These are phyloP conservation scores for Erysimum cheiri DNA, from an alignment of 441 rosid species.

Conservation along the genomic window DNA sequence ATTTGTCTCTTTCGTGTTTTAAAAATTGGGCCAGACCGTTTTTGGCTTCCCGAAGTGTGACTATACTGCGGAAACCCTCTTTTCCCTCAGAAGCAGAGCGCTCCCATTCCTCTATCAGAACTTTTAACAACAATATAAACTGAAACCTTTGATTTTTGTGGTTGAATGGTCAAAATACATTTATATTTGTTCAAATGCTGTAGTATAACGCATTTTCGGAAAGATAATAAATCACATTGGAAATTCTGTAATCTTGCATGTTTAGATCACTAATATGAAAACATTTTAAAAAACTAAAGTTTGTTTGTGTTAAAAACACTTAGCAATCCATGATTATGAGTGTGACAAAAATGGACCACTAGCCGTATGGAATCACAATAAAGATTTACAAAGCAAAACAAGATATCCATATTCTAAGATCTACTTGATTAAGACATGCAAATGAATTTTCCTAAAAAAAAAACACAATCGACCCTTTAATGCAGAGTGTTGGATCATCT, in stretches of 20 bases:
- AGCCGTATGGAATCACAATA: conserved; percentile 2
- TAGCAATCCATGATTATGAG: conserved; percentile 3
- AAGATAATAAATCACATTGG: background rate
- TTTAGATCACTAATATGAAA: background rate
- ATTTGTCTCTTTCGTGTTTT: conserved; percentile 44
- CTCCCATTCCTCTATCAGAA: conserved; percentile 29
- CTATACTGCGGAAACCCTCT: conserved; percentile 30
- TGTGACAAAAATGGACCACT: conserved; percentile 9
- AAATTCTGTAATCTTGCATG: background rate
- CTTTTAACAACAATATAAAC: background rate
- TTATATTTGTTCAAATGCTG: background rate
- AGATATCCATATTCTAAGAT: conserved; percentile 32
- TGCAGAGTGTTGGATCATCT: conserved; percentile 13
- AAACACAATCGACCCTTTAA: background rate
- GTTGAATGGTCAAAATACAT: background rate
- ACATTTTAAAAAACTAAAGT: background rate
- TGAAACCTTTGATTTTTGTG: background rate
- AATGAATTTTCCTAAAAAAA: background rate
- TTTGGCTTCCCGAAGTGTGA: conserved; percentile 45
- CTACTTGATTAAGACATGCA: conserved; percentile 35
- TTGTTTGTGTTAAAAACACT: background rate
- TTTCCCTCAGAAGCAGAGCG: conserved; percentile 24
- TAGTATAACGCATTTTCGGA: background rate
- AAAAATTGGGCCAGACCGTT: conserved; percentile 38
- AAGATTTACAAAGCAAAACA: conserved; percentile 15